phyloP scores from a whole-genome alignment of 768 basidiomycete species.

The Gloeophyllum trabeum region DNA sequence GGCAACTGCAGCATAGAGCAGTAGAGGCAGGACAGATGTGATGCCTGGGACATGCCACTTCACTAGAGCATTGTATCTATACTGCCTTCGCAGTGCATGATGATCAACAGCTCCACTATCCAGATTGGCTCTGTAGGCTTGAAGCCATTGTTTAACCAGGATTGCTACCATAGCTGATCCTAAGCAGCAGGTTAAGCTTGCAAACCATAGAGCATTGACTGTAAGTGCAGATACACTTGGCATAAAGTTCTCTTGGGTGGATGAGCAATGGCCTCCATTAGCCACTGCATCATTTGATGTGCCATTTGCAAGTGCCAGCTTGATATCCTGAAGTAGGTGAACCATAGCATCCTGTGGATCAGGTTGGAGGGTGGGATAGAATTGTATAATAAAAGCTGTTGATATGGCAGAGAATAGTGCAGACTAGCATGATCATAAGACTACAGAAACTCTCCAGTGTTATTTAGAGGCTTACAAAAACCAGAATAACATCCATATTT shows the following conservation, averaged over 20 bases:
- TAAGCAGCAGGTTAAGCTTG: neutral
- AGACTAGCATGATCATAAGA: neutral
- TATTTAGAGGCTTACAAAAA: too few species aligned
- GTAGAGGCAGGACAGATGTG: slow-evolving; percentile 4
- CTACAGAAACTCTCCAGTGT: too few species aligned
- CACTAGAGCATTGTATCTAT: neutral
- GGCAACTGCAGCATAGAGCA: slow-evolving; percentile 3
- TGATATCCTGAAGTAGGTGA: too few species aligned
- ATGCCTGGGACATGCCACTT: neutral
- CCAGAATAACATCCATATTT: too few species aligned
- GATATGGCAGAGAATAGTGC: neutral
- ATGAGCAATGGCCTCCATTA: too few species aligned
- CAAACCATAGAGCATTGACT: neutral
- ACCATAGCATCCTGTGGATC: too few species aligned
- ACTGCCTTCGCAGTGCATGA: neutral
- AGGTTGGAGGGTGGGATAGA: neutral
- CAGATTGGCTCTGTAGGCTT: neutral
- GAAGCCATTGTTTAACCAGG: neutral
- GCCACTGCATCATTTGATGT: too few species aligned
- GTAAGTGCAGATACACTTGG: too few species aligned
- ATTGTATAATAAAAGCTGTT: neutral
- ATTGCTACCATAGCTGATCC: neutral
- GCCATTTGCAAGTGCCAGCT: too few species aligned
- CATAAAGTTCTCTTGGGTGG: too few species aligned
- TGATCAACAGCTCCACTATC: neutral